phyloP scores from a whole-genome alignment of 306 rosid genomes.

The Erythrophleum fordii region DNA sequence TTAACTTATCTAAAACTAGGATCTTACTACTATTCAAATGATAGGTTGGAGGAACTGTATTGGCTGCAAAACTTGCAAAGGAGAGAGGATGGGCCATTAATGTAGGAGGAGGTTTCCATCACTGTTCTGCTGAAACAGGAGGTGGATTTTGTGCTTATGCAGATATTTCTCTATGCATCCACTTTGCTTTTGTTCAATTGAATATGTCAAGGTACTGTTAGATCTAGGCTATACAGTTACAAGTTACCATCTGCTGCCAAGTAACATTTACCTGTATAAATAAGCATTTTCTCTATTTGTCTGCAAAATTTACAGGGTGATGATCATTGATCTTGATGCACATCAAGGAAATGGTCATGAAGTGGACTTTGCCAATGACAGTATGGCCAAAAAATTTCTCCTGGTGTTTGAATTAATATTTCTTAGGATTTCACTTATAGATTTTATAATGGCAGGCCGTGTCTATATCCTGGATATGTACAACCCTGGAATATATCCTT shows the following conservation, averaged over 20 bases:
- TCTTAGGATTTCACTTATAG: constrained; percentile 27
- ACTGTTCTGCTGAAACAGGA: constrained; percentile 77
- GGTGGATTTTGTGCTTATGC: constrained; percentile 96
- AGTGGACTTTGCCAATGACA: constrained; percentile 72
- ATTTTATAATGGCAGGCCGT: constrained; percentile 63
- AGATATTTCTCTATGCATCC: constrained; percentile 86
- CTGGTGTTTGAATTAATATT: constrained; percentile 39
- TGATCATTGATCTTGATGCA: constrained; percentile 98
- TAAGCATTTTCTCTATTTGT: constrained; percentile 20
- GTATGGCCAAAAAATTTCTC: constrained; percentile 55
- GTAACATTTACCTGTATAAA: constrained; percentile 11
- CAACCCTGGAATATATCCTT: constrained; percentile 93
- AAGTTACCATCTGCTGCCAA: constrained; percentile 30
- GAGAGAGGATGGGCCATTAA: constrained; percentile 98
- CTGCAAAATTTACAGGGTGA: constrained; percentile 65
- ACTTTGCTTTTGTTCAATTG: constrained; percentile 72
- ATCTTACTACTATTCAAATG: constrained; percentile 36
- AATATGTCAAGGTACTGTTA: constrained; percentile 74
- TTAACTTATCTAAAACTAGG: not conserved
- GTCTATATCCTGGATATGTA: constrained; percentile 88
- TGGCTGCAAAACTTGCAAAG: constrained; percentile 88
- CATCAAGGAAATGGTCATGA: constrained; percentile 99
- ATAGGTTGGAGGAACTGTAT: constrained; percentile 91
- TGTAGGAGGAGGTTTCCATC: constrained; percentile 98
- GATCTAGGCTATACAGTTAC: constrained; percentile 18